Percentiles rank a stretch among this genome's conserved stretches.
Conservation (phyloP, 1,284 basidiomycete genomes). For the Boletus smithii region DNA sequence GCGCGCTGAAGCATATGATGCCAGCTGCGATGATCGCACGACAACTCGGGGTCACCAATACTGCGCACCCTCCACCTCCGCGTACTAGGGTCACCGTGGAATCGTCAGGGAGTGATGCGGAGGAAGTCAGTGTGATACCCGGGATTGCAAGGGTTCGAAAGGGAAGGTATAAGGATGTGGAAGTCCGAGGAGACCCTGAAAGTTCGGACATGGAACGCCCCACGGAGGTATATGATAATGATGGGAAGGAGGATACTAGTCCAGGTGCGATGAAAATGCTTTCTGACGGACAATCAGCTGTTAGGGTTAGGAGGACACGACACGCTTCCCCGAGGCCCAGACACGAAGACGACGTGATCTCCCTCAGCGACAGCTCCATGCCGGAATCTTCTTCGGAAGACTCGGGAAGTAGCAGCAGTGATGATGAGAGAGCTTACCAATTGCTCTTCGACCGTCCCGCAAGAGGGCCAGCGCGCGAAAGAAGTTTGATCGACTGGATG, state of each 20-base stretch:
- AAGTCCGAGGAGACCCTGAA: constrained; percentile 48
- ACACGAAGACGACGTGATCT: constrained; percentile 21
- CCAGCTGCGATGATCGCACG: constrained; percentile 43
- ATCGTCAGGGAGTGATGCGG: constrained; percentile 32
- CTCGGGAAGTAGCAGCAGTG: constrained; percentile 22
- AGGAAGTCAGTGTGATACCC: constrained; percentile 38
- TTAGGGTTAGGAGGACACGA: constrained; percentile 11
- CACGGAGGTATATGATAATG: not conserved
- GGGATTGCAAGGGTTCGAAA: constrained; percentile 44
- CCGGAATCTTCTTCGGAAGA: constrained; percentile 28
- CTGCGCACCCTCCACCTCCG: constrained; percentile 5
- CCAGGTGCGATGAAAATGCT: constrained; percentile 2
- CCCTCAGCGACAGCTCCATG: constrained; percentile 24
- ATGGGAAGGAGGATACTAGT: not conserved
- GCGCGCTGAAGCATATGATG: constrained; percentile 42
- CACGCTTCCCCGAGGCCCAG: constrained; percentile 1
- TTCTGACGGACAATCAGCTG: constrained; percentile 16
- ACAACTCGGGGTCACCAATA: constrained; percentile 21
- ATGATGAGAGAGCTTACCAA: constrained; percentile 31
- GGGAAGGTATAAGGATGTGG: constrained; percentile 28
- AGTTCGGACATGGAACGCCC: constrained; percentile 39
- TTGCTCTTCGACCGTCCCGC: constrained; percentile 31
- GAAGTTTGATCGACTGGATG: constrained; percentile 59
- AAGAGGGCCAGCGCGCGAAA: constrained; percentile 34
- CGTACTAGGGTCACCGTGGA: constrained; percentile 14